Evolutionary conservation across 2,329 filamentous ascomycete genomes (phyloP).

Genomic region (Pseudocercospora fuligena): DNA sequence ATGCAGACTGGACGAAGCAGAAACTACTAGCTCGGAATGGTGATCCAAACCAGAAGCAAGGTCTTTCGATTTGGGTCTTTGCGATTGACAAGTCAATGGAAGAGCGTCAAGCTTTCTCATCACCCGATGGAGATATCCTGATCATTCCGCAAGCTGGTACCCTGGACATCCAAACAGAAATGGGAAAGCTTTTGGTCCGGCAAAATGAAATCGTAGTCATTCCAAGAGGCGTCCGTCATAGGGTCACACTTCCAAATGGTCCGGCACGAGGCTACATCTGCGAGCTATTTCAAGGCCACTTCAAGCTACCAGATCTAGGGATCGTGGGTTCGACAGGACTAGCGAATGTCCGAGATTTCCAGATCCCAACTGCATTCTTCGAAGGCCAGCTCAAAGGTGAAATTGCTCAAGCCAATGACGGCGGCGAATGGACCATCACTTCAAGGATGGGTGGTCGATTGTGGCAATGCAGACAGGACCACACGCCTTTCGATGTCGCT

Average conservation of each 20-base stretch:
- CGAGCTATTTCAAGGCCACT: conserved; percentile 67
- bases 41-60: conserved; percentile 75
- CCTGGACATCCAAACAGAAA: conserved; percentile 69
- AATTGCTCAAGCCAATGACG: conserved; percentile 10
- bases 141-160: conserved; percentile 67
- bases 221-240: conserved; percentile 65
- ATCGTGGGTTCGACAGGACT: conserved; percentile 68
- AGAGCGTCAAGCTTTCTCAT: conserved; percentile 74
- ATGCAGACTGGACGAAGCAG: conserved; percentile 65
- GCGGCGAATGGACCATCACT: conserved; percentile 21
- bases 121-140: conserved; percentile 71
- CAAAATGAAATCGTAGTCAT: conserved; percentile 69
- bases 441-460: conserved; percentile 19
- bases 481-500: conserved; percentile 71
- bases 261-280: conserved; percentile 67
- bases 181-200: conserved; percentile 65
- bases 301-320: conserved; percentile 67
- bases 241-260: conserved; percentile 61
- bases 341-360: conserved; percentile 67
- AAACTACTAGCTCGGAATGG: conserved; percentile 76
- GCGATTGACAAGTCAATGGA: conserved; percentile 78
- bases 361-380: conserved; percentile 62
- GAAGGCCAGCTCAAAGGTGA: conserved; percentile 40
- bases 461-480: conserved; percentile 51
- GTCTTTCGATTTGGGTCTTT: conserved; percentile 78